phyloP scores from a whole-genome alignment of 768 basidiomycete species.

The Kwoniella sp. region DNA sequence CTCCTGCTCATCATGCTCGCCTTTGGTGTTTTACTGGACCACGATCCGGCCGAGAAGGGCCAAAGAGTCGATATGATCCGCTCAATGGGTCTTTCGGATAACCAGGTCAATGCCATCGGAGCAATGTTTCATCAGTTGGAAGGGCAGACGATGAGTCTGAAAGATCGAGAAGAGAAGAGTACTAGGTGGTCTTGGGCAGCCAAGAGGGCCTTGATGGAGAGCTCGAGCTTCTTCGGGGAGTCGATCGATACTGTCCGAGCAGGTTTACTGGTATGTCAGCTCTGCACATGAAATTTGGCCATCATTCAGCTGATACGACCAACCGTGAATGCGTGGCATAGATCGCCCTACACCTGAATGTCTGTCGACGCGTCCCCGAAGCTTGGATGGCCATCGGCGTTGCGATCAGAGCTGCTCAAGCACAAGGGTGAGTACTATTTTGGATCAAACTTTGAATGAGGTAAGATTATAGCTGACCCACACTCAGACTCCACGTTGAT shows the following conservation, averaged over 20 bases:
- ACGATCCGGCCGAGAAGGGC: conserved; percentile 11
- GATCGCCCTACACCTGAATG: conserved; percentile 32
- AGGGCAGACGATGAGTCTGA: conserved; percentile 11
- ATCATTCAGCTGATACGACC: background rate
- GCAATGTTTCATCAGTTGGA: conserved; percentile 8
- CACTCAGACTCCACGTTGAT: conserved; percentile 34
- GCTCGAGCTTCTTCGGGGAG: conserved; percentile 35
- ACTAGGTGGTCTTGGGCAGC: conserved; percentile 36
- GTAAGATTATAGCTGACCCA: background rate
- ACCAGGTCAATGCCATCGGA: background rate
- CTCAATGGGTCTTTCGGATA: conserved; percentile 2
- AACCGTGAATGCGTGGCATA: background rate
- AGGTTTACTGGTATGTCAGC: conserved; percentile 23
- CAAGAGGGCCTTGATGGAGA: conserved; percentile 25
- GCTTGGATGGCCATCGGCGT: conserved; percentile 34
- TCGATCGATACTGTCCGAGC: conserved; percentile 39
- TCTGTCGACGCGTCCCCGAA: conserved; percentile 31
- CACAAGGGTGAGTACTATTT: conserved; percentile 30
- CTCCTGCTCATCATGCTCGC: conserved; percentile 36
- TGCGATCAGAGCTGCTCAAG: conserved; percentile 31
- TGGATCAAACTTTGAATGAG: background rate
- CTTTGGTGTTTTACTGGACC: conserved; percentile 34
- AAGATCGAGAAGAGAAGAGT: conserved; percentile 26
- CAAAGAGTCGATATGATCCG: background rate
- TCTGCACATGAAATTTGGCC: background rate